Evolutionary conservation across 495 filamentous ascomycete genomes (phyloP).

Genomic region (Aspergillus diversus): DNA sequence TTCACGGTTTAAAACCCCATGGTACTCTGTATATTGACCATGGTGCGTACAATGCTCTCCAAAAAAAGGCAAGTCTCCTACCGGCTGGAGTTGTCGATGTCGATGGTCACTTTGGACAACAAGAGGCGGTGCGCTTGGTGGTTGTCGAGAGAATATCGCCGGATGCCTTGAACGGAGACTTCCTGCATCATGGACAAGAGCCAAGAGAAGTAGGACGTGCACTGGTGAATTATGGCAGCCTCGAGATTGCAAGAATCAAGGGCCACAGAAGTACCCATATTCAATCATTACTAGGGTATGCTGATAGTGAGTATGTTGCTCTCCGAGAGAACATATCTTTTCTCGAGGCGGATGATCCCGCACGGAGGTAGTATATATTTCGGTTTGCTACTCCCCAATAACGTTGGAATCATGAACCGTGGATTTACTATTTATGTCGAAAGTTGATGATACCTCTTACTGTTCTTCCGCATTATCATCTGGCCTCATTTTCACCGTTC

Average conservation of each 20-base stretch:
- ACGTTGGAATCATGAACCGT: constrained; percentile 5
- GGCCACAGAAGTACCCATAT: constrained; percentile 84
- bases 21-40: constrained; percentile 91
- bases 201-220: constrained; percentile 84
- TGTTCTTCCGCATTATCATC: neutral
- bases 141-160: constrained; percentile 64
- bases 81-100: constrained; percentile 90
- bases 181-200: constrained; percentile 46
- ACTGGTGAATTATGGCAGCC: constrained; percentile 89
- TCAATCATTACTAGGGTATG: constrained; percentile 76
- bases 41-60: constrained; percentile 79
- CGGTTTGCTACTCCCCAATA: neutral
- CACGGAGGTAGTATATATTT: constrained; percentile 3
- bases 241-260: constrained; percentile 81
- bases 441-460: constrained; percentile 15
- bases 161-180: constrained; percentile 46
- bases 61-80: constrained; percentile 82
- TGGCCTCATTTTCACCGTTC: neutral
- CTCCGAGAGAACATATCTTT: constrained; percentile 86
- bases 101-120: constrained; percentile 83
- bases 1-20: constrained; percentile 90
- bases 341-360: constrained; percentile 47
- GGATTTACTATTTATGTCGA: constrained; percentile 7
- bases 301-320: constrained; percentile 93
- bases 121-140: constrained; percentile 85